Evolutionary conservation across 495 filamentous ascomycete genomes (phyloP), one percentile per base, ranked within the genome.

Genomic region (Podospora pseudopauciseta): DNA sequence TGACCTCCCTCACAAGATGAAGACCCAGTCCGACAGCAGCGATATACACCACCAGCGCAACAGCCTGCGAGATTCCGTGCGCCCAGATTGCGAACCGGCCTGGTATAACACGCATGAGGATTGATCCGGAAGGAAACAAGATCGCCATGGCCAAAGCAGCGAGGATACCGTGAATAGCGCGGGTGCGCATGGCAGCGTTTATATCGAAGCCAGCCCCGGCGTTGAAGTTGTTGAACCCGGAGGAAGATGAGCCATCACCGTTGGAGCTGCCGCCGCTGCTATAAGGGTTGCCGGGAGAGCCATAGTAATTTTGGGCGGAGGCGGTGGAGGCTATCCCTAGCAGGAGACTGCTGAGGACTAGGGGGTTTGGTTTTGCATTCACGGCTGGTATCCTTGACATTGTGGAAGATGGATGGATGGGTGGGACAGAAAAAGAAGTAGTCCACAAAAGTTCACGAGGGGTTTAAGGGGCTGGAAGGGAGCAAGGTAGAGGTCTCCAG

Each of bases 21-120:
- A 92, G 76, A 1, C 91, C 91, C 34, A 91, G 55, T 0, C 79
- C 87, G 6, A 89, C 78, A 0, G 85, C 89, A 4, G 83, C 80
- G 19, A 88, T 70, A 5, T 82, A 83, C 0, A 87, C 57, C 3
- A 74, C 55, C 49, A 86, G 80, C 9, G 84, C 82, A 15, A 89
- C 66, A 1, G 85, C 23, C 76, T 93, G 91, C 5, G 82, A 66
- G 0, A 75, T 60, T 1, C 78, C 86, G 77, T 93, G 91, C 1
- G 86, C 57, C 60, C 74, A 70, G 19, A 81, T 65, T 2, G 76
- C 65, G 30, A 67, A 58, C 0, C 72, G 74, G 28, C 77, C 72
- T 4, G 81, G 78, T 9, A 84, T 70, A 0, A 86, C 55, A n/a
- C 87, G 84, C 67, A 89, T 80, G 23, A 84, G 63, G 49, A 86